These are phyloP conservation scores for Penicillium sp. DNA, from an alignment of 2,329 filamentous ascomycete species.

Conservation along the genomic window DNA sequence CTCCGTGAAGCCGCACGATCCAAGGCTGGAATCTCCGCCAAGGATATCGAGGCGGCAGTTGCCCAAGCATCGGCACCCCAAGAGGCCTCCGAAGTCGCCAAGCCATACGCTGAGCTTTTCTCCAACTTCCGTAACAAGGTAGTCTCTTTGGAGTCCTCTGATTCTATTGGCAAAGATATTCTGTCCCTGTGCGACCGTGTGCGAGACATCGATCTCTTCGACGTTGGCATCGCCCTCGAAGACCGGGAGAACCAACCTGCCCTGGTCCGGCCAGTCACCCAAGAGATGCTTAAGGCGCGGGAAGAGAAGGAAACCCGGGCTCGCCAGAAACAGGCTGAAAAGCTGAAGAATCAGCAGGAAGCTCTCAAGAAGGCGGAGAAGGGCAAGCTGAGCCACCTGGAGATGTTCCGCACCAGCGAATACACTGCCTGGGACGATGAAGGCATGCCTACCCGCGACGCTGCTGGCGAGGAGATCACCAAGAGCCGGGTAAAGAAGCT, in stretches of 20 bases:
- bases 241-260: slow-evolving; percentile 69
- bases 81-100: slow-evolving; percentile 27
- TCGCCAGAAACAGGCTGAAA: slow-evolving; percentile 52
- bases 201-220: slow-evolving; percentile 75
- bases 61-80: slow-evolving; percentile 25
- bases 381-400: slow-evolving; percentile 55
- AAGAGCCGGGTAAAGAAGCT: slow-evolving; percentile 80
- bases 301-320: slow-evolving; percentile 53
- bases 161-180: slow-evolving; percentile 66
- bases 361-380: slow-evolving; percentile 52
- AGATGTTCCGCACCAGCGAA: slow-evolving; percentile 59
- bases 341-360: slow-evolving; percentile 57
- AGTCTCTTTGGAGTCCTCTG: slow-evolving; percentile 40
- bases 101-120: slow-evolving; percentile 50
- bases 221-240: slow-evolving; percentile 82
- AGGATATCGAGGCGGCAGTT: slow-evolving; percentile 41
- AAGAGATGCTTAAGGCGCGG: slow-evolving; percentile 54
- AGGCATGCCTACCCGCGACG: slow-evolving; percentile 74
- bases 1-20: slow-evolving; percentile 56
- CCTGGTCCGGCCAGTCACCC: slow-evolving; percentile 66
- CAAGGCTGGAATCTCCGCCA: slow-evolving; percentile 41
- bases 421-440: slow-evolving; percentile 80
- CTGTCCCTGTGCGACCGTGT: slow-evolving; percentile 75
- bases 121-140: slow-evolving; percentile 42
- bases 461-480: slow-evolving; percentile 72